Evolutionary conservation across 257 asterid species (phyloP), one percentile per base, ranked within the genome.

Genomic region (Rhazya stricta): DNA sequence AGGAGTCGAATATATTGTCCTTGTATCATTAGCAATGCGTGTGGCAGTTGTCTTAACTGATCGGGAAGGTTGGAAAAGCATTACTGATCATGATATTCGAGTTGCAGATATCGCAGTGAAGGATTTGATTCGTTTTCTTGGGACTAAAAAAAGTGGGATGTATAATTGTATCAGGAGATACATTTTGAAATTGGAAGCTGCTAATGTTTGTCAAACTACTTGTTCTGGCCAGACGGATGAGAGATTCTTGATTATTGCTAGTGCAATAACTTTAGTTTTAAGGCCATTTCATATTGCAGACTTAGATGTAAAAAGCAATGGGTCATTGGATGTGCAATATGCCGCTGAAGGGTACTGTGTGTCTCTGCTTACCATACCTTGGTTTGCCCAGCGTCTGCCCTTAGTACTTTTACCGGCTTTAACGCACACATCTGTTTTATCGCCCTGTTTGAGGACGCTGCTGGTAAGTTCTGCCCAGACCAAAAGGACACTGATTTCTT

Each of bases 301-400:
- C 73, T 67, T 80, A 68, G 83, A 83, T 76, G 71, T 29, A 46
- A 85, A 76, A 80, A 89, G 76, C 69, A 81, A 77, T 77, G 85
- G 46, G 71, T 56, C 79, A 84, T 60, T 79, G 86, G 90, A 80
- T 23, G 36, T 68, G 37, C 85, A 79, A 62, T 74, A 82, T 76
- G 93, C 89, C 69, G 86, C 88, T 60, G 87, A 88, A 80, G 93
- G 90, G 76, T 94, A 84, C 79, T 92, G 93, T 82, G 77, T 86
- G 72, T 85, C 79, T 72, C 62, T 94, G 76, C 95, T 94, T 69
- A 92, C 97, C 27, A 84, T 94, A 76, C 99, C 99, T 77, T 86
- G 96, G 96, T 77, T 94, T 81, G 91, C 88, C 83, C 96, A 89
- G 79, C 93, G 96, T 76, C 79, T 94, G 73, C 99, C 99, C 45